Conservation (phyloP, 176 grass and related monocot genomes). For the Avena insularis region DNA sequence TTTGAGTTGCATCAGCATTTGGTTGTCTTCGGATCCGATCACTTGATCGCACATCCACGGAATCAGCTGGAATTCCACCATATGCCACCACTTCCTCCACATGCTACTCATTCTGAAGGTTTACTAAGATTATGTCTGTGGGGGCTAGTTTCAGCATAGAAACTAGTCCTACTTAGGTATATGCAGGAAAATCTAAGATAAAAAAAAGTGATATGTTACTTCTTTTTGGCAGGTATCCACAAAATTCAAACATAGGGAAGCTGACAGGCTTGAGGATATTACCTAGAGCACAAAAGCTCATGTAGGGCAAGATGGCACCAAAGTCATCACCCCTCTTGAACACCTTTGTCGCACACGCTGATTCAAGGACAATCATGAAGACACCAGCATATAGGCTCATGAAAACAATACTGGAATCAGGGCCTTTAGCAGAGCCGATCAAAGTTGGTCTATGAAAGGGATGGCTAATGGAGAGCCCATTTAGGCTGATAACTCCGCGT, state of each 20-base stretch:
- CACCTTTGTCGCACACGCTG: background rate
- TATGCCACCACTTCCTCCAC: too few species aligned
- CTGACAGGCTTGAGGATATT: background rate
- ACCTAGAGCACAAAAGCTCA: background rate
- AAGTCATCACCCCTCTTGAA: background rate
- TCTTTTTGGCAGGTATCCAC: background rate
- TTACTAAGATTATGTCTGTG: background rate
- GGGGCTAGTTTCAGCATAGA: background rate
- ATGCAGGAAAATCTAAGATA: background rate
- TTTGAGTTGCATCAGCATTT: too few species aligned
- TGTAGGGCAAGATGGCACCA: background rate
- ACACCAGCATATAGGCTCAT: background rate
- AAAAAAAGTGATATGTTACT: background rate
- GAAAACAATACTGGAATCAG: background rate
- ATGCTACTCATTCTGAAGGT: background rate
- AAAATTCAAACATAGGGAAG: background rate
- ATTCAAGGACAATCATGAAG: background rate
- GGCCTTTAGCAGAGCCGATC: background rate
- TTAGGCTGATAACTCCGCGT: background rate
- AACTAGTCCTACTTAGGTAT: background rate
- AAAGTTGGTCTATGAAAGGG: background rate
- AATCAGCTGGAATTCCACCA: too few species aligned
- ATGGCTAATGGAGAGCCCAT: background rate
- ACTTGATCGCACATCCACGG: too few species aligned
- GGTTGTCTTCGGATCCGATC: too few species aligned